Evolutionary conservation across 2,329 filamentous ascomycete genomes (phyloP).

Genomic region (Pseudogymnoascus sp.): DNA sequence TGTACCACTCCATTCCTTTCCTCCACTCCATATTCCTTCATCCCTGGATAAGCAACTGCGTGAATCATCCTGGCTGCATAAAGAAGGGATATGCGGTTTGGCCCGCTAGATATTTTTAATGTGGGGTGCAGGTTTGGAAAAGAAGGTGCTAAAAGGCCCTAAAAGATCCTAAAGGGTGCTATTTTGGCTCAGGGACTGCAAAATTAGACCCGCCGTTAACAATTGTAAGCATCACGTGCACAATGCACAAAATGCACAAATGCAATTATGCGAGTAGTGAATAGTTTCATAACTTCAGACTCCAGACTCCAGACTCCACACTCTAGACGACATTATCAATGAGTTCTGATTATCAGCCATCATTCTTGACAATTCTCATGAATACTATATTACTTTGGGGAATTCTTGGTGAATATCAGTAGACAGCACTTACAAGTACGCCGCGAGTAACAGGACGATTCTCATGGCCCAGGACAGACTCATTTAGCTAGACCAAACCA

Average conservation of each 20-base stretch:
- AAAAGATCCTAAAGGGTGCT: background rate
- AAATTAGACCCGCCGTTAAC: background rate
- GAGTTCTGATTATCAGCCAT: no score
- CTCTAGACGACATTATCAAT: no score
- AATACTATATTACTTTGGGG: no score
- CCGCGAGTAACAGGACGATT: no score
- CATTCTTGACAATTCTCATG: no score
- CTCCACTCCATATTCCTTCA: background rate
- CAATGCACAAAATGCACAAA: no score
- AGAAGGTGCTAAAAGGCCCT: background rate
- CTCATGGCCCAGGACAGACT: background rate
- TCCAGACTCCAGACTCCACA: no score
- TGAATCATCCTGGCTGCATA: conserved; percentile 4
- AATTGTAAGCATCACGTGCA: no score
- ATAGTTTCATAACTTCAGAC: no score
- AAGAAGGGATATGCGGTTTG: conserved; percentile 6
- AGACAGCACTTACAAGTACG: no score
- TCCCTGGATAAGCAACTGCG: background rate
- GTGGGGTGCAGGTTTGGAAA: background rate
- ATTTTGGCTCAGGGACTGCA: background rate
- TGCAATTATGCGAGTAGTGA: no score
- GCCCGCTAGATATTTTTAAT: conserved; percentile 1
- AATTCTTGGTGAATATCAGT: no score
- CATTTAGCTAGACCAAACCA: background rate
- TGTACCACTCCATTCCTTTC: background rate